Evolutionary conservation across 352 stramenopile species (phyloP).

Genomic region (Globisporangium perplexum): DNA sequence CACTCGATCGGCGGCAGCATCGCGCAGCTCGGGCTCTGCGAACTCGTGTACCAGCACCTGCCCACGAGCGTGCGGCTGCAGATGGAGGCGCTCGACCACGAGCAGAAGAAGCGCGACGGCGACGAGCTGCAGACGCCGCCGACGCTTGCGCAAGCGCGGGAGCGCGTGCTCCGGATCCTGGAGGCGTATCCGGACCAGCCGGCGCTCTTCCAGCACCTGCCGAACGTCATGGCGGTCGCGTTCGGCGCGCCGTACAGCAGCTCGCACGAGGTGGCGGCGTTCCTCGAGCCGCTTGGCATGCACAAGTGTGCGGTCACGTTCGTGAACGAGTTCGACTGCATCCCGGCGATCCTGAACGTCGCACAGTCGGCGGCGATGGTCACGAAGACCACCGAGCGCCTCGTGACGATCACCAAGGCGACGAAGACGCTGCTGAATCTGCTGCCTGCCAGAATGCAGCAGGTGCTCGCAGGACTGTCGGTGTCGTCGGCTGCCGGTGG

Average conservation of each 20-base stretch:
- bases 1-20: conserved; percentile 84
- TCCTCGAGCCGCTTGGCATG: conserved; percentile 47
- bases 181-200: conserved; percentile 16
- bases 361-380: conserved; percentile 70
- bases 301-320: conserved; percentile 59
- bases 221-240: conserved; percentile 56
- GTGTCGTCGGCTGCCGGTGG: conserved; percentile 2
- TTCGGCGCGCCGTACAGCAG: conserved; percentile 78
- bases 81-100: conserved; percentile 58
- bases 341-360: conserved; percentile 79
- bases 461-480: conserved; percentile 41
- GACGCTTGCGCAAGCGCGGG: background rate
- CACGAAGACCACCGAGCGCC: conserved; percentile 71
- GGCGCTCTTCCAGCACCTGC: conserved; percentile 25
- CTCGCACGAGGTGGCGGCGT: conserved; percentile 33
- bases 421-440: conserved; percentile 70
- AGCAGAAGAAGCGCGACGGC: conserved; percentile 28
- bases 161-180: conserved; percentile 9
- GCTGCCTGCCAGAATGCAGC: conserved; percentile 68
- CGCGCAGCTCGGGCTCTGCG: conserved; percentile 69
- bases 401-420: conserved; percentile 77
- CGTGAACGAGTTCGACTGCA: conserved; percentile 86
- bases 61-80: conserved; percentile 35
- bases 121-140: background rate
- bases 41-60: conserved; percentile 69